Evolutionary conservation across 2,329 filamentous ascomycete species (phyloP).

Genomic region (Pyrenochaeta sp.): DNA sequence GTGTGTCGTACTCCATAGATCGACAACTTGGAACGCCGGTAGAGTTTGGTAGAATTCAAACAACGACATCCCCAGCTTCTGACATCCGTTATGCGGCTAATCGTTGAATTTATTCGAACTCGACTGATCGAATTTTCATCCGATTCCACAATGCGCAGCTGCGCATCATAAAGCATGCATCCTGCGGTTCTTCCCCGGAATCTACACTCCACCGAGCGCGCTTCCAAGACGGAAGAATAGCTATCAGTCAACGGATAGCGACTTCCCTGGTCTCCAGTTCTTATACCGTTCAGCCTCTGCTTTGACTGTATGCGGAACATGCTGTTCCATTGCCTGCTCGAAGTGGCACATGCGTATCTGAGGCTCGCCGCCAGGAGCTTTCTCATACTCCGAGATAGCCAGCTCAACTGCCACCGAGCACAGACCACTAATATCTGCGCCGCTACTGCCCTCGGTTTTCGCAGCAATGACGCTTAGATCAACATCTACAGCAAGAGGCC

Average conservation of each 20-base stretch:
- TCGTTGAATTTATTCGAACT: background rate
- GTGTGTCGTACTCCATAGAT: background rate
- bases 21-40: background rate
- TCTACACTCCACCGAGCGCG: background rate
- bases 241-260: conserved; percentile 30
- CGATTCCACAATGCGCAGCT: background rate
- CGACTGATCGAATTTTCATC: background rate
- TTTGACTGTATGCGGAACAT: conserved; percentile 53
- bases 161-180: background rate
- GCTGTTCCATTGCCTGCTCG: conserved; percentile 54
- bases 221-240: background rate
- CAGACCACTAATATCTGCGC: conserved; percentile 78
- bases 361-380: conserved; percentile 29
- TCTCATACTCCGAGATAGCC: conserved; percentile 44
- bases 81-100: background rate
- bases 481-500: conserved; percentile 69
- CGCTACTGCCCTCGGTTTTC: conserved; percentile 79
- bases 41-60: background rate
- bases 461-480: conserved; percentile 70
- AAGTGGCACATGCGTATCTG: conserved; percentile 57
- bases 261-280: conserved; percentile 51
- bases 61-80: background rate
- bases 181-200: background rate
- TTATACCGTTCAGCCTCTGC: conserved; percentile 53
- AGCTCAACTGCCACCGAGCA: conserved; percentile 52